Evolutionary conservation across 2,329 filamentous ascomycete species (phyloP), one percentile per base, ranked within the genome.

Genomic region (Exophiala sp.): DNA sequence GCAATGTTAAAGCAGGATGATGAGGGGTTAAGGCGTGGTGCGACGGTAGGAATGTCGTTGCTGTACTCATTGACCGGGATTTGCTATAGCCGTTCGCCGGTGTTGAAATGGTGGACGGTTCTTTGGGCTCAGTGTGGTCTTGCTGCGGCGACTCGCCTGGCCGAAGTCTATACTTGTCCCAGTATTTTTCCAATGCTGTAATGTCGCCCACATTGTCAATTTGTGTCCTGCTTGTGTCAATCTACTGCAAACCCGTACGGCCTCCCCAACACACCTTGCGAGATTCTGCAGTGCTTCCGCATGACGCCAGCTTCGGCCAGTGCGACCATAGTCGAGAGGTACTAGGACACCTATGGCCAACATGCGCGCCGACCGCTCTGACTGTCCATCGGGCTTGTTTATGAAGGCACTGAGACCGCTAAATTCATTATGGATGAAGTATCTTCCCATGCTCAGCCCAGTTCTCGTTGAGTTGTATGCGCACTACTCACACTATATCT

Each of bases 391-490:
- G 2, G 86, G 84, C 57, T 79, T 80, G 66, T 95, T 95, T 65
- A 93, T 75, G 66, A 96, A 98, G 22, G 90, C 89, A 71, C 89
- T 95, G 60, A 97, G 76, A 22, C 93, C 93, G 3, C 89, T 90
- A 70, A 89, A 84, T 39, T 80, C 76, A 41, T 80, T 83, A 64
- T 97, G 89, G 37, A 95, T 83, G 67, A 97, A 98, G 73, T 97
- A 98, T 63, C 89, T 87, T 60, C n/a, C 11, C 22, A 21, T 21
- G 7, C 27, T 47, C 16, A 50, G 42, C 38, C 16, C 22, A 13
- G 14, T 21, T 24, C n/a, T 19, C 37, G 13, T 30, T n/a, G 35
- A 23, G 37, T 16, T 13, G 24, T 10, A 14, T 11, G 29, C n/a
- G 40, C 30, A 18, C 27, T 21, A 56, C 66, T 49, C 70, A 79